Base-by-base conservation (phyloP, 208 protist species). In the Herpetomonas samuelpessoai region DNA sequence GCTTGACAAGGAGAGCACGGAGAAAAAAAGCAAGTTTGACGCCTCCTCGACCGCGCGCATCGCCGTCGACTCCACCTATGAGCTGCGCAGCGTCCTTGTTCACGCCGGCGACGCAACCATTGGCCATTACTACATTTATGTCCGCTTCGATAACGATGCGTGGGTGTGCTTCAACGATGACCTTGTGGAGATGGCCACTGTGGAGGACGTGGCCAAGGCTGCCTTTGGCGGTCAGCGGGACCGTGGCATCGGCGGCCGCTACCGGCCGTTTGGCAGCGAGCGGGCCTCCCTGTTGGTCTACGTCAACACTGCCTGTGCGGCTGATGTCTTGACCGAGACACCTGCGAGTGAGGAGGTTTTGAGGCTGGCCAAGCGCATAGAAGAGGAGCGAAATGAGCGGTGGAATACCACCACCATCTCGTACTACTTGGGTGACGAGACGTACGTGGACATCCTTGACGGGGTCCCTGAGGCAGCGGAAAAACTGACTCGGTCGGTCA, bases 51-150 rank as follows among this genome's bases (percentile, higher is more conserved):
- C 35, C 6, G 69, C 31, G 30, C 47, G 1, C 27, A 31, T 9
- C 53, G 46, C 18, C 29, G 48, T 70, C 22, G 62, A 71, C 19
- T 22, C 67, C 26, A 45, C 50, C n/a, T 96, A 97, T 61, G 72
- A 73, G 49, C 68, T 97, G n/a, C 89, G 84, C 44, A 75, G 85
- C 45, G 73, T 97, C 47, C 52, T 97, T 21, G 78, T 92, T 3
- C 94, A 97, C 70, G 72, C 77, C 48, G 94, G 94, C 12, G 68
- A 68, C 27, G 82, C 82, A 1, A 67, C 52, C 19, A 79, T 77
- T 44, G 94, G 94, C 10, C 94, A 97, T 76, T 97, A 97, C 79
- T 94, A 92, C 70, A 47, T 69, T 22, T 97, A 81, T 62, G 74
- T 92, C 10, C 80, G 70, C 44, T 69, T 82, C 35, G 4, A 9